Conservation (phyloP, 2,329 filamentous ascomycete genomes). For the Fusarium pseudonygamai region DNA sequence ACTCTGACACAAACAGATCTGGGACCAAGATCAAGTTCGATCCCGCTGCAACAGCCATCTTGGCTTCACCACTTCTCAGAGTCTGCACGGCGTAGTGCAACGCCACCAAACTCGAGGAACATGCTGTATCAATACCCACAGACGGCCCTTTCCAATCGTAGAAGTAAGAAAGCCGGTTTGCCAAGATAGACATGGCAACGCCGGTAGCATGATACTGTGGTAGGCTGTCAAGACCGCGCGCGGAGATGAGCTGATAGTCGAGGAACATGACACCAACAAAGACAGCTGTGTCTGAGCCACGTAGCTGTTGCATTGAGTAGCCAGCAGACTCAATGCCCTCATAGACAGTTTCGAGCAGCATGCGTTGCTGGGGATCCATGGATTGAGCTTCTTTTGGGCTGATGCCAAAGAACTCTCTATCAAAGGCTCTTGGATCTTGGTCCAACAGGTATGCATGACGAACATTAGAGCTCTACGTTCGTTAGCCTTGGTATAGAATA, state of each 20-base stretch:
- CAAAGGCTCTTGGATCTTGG: conserved; percentile 9
- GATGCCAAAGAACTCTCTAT: conserved; percentile 14
- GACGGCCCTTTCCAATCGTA: conserved; percentile 6
- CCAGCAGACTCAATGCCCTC: conserved; percentile 10
- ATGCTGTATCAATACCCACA: conserved; percentile 15
- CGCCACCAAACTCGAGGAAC: conserved; percentile 6
- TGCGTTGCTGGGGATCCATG: conserved; percentile 18
- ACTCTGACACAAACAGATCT: not conserved
- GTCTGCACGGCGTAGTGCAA: conserved; percentile 2
- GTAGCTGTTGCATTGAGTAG: not conserved
- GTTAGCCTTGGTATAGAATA: not conserved
- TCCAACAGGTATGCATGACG: conserved; percentile 2
- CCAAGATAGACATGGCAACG: conserved; percentile 16
- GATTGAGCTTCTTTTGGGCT: not conserved
- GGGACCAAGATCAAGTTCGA: not conserved
- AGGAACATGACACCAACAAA: not conserved
- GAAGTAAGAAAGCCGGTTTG: conserved; percentile 4
- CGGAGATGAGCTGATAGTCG: conserved; percentile 1
- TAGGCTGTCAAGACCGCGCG: not conserved
- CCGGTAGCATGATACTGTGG: conserved; percentile 9
- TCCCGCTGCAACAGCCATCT: not conserved
- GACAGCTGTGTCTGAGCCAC: conserved; percentile 18
- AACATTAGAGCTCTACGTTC: not conserved
- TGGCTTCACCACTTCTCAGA: conserved; percentile 5
- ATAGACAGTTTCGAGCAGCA: conserved; percentile 15